Percentiles rank a stretch among this genome's conserved stretches.
These are phyloP conservation scores for Salmacisia buchloeana DNA, from an alignment of 1,284 basidiomycete species.

Conservation along the genomic window DNA sequence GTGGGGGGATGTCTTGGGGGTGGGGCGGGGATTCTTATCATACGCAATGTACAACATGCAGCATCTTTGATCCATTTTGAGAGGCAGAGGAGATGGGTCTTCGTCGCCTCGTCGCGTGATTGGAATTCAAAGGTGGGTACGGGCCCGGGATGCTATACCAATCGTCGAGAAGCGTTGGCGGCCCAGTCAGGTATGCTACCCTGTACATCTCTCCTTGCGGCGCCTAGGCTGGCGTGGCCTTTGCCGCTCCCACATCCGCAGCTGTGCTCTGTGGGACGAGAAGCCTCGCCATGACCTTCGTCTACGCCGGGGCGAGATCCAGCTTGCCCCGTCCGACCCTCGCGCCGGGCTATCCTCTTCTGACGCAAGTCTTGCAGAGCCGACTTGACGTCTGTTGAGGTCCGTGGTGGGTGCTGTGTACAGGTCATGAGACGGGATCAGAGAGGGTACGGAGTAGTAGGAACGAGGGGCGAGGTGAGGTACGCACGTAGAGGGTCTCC, in stretches of 20 bases:
- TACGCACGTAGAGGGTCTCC: constrained; percentile 27
- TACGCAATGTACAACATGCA: background rate
- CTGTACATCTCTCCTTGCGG: too few relatives aligned
- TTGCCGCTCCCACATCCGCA: background rate
- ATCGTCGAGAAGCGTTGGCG: background rate
- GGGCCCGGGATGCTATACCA: background rate
- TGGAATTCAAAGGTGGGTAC: background rate
- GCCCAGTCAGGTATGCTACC: background rate
- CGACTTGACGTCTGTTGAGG: constrained; percentile 21
- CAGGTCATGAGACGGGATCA: background rate
- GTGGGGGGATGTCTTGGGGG: too few relatives aligned
- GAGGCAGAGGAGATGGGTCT: background rate
- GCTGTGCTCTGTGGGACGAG: too few relatives aligned
- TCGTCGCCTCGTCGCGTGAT: too few relatives aligned
- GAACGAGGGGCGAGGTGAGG: background rate
- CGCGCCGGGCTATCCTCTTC: constrained; percentile 24
- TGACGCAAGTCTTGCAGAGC: constrained; percentile 31
- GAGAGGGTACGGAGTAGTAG: background rate
- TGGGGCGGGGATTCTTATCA: too few relatives aligned
- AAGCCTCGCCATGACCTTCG: too few relatives aligned
- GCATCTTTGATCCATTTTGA: background rate
- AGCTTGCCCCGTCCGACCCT: constrained; percentile 11
- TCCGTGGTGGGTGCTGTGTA: constrained; percentile 26
- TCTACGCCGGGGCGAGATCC: too few relatives aligned
- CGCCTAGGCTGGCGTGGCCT: background rate